phyloP scores from a whole-genome alignment of 1,139 yeast species.

The Taphrina betulina region DNA sequence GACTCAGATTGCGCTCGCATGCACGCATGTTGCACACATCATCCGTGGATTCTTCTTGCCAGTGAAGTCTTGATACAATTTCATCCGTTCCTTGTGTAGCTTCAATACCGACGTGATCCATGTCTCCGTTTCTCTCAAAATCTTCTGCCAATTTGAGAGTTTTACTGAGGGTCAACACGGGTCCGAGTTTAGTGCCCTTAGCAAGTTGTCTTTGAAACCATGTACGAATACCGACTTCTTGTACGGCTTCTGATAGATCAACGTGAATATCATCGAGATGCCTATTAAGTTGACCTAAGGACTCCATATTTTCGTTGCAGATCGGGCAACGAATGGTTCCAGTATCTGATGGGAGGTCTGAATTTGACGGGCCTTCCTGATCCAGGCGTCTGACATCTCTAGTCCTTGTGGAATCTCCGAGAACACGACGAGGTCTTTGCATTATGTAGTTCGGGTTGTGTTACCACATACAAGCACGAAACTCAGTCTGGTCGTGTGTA shows the following conservation, averaged over 20 bases:
- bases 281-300: constrained; percentile 58
- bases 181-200: constrained; percentile 43
- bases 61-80: constrained; percentile 56
- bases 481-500: no score
- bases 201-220: constrained; percentile 44
- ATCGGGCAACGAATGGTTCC: constrained; percentile 70
- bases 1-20: constrained; percentile 43
- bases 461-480: no score
- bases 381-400: no score
- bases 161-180: constrained; percentile 18
- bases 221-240: constrained; percentile 45
- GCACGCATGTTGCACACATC: constrained; percentile 43
- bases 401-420: no score
- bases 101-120: constrained; percentile 24
- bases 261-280: constrained; percentile 73
- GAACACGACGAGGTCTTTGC: no score
- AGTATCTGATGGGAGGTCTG: no score
- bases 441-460: no score
- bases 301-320: constrained; percentile 60
- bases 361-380: no score
- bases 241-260: constrained; percentile 43
- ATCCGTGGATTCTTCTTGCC: constrained; percentile 54
- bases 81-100: constrained; percentile 39
- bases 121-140: constrained; percentile 28
- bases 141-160: constrained; percentile 8